These are phyloP conservation scores for Geranium brycei DNA, from an alignment of 345 rosid genomes.

Conservation along the genomic window DNA sequence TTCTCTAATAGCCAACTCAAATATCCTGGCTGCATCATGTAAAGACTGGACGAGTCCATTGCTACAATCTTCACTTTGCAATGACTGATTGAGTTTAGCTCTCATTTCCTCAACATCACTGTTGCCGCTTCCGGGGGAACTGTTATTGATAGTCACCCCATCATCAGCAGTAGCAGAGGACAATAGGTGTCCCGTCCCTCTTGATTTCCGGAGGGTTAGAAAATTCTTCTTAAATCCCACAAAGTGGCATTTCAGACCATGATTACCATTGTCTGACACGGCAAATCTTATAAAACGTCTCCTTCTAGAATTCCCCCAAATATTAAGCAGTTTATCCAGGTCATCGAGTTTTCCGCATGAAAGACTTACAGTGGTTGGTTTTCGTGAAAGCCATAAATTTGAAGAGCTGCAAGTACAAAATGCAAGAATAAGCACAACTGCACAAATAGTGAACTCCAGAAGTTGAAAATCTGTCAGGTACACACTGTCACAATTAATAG, in stretches of 20 bases:
- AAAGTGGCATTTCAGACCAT: slow-evolving; percentile 8
- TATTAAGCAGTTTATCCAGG: slow-evolving; percentile 29
- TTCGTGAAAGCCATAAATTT: slow-evolving; percentile 29
- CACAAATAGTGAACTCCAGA: not conserved
- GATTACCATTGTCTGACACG: slow-evolving; percentile 20
- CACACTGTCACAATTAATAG: not conserved
- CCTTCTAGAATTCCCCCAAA: slow-evolving; percentile 37
- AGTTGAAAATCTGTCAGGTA: not conserved
- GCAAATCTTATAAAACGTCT: slow-evolving; percentile 23
- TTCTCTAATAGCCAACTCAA: slow-evolving; percentile 65
- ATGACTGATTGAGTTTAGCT: slow-evolving; percentile 47
- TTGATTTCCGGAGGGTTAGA: slow-evolving; percentile 17
- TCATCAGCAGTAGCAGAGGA: slow-evolving; percentile 64
- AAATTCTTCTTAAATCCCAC: slow-evolving; percentile 21
- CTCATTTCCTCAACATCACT: slow-evolving; percentile 62
- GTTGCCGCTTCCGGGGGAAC: slow-evolving; percentile 27
- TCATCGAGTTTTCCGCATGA: slow-evolving; percentile 27
- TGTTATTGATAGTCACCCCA: slow-evolving; percentile 63
- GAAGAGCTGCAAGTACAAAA: slow-evolving; percentile 38
- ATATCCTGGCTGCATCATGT: slow-evolving; percentile 75
- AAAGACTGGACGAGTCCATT: slow-evolving; percentile 72
- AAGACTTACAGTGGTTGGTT: slow-evolving; percentile 25
- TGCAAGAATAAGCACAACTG: slow-evolving; percentile 8
- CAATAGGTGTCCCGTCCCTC: slow-evolving; percentile 20
- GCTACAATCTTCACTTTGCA: slow-evolving; percentile 52